Evolutionary conservation across 2,329 filamentous ascomycete genomes (phyloP).

Genomic region (Microdochium paspali): DNA sequence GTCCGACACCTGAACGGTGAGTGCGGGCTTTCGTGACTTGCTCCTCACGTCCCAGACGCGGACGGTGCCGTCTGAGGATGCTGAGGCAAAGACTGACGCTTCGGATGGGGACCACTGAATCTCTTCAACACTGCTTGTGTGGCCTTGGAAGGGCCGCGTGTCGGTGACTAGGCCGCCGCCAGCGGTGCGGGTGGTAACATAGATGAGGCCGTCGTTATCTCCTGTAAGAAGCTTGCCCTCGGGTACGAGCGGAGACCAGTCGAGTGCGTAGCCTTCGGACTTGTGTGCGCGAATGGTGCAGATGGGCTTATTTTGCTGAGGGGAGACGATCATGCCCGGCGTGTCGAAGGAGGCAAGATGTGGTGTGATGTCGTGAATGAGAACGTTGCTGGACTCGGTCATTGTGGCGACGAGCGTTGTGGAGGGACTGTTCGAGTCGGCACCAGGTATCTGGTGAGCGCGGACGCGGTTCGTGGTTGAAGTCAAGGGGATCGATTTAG

Average conservation of each 20-base stretch:
- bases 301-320: conserved; percentile 80
- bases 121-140: conserved; percentile 82
- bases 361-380: conserved; percentile 90
- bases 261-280: conserved; percentile 88
- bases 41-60: conserved; percentile 93
- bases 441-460: conserved; percentile 66
- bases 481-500: conserved; percentile 74
- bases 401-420: conserved; percentile 84
- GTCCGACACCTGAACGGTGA: conserved; percentile 74
- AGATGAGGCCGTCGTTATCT: conserved; percentile 85
- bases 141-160: conserved; percentile 71
- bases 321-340: conserved; percentile 70
- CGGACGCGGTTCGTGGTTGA: conserved; percentile 93
- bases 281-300: conserved; percentile 86
- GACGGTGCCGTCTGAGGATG: conserved; percentile 86
- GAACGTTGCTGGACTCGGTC: conserved; percentile 80
- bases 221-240: conserved; percentile 83
- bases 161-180: conserved; percentile 87
- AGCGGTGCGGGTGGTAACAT: conserved; percentile 75
- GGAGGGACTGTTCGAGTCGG: conserved; percentile 56
- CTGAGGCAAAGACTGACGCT: conserved; percentile 87
- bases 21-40: conserved; percentile 79
- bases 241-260: conserved; percentile 81
- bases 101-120: conserved; percentile 95
- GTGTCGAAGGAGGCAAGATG: conserved; percentile 85